These are phyloP conservation scores for Saposhnikovia divaricata DNA, from an alignment of 129 eudicot genomes.

Conservation along the genomic window DNA sequence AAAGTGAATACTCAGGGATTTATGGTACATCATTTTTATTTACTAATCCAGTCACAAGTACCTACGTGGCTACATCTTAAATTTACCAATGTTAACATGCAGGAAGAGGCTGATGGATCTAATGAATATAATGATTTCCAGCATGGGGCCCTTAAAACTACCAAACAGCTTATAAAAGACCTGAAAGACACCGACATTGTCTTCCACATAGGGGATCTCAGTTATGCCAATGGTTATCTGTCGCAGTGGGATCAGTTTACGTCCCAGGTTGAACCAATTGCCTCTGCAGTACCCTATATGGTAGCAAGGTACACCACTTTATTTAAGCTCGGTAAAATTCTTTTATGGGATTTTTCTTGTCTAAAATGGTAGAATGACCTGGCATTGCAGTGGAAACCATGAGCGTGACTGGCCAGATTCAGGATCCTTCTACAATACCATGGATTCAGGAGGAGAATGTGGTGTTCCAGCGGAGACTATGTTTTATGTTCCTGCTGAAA, in stretches of 20 bases:
- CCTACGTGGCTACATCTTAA: background rate
- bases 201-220: slow-evolving; percentile 77
- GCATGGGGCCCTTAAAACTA: slow-evolving; percentile 67
- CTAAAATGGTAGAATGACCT: background rate
- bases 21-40: background rate
- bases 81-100: slow-evolving; percentile 9
- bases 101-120: slow-evolving; percentile 85
- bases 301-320: slow-evolving; percentile 43
- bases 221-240: slow-evolving; percentile 67
- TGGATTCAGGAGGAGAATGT: slow-evolving; percentile 84
- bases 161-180: slow-evolving; percentile 47
- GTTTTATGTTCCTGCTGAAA: slow-evolving; percentile 61
- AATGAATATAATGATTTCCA: slow-evolving; percentile 59
- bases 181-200: slow-evolving; percentile 57
- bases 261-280: slow-evolving; percentile 60
- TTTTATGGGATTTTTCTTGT: background rate
- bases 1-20: background rate
- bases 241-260: slow-evolving; percentile 92
- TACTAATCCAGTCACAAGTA: background rate
- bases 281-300: slow-evolving; percentile 68
- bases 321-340: background rate
- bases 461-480: slow-evolving; percentile 59
- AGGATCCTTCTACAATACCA: slow-evolving; percentile 53
- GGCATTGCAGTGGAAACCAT: slow-evolving; percentile 57
- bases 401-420: slow-evolving; percentile 70